Base-by-base conservation (phyloP, 2,329 filamentous ascomycete genomes). In the Fusarium sp. region DNA sequence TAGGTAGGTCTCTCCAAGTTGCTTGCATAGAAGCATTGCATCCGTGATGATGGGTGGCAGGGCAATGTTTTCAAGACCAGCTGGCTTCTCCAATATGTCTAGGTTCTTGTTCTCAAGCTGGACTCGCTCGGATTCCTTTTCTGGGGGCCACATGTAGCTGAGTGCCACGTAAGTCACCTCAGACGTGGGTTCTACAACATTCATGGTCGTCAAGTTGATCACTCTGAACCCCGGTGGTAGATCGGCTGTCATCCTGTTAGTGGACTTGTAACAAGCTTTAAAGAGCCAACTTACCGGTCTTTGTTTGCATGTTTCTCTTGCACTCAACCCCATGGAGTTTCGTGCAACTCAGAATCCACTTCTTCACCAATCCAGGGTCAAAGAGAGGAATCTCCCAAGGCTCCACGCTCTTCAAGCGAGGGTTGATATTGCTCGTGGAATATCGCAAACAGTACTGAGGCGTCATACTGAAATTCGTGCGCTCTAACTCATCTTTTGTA, bases 101-200 rank as follows among this genome's bases (percentile, higher is more conserved):
- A 4, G 5, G 3, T 31, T 41, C 7, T 13, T 30, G 2, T 34
- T 41, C 16, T 43, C 51, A 18, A 54, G 51, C 51, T 54, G 37
- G 6, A 54, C 27, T 18, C 51, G 23, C 39, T 54, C 51, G 7
- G 27, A 13, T 28, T 54, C 51, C 51, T 54, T 43, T 43, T 54
- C 51, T 0, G 37, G 37, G 1, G 51, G 51, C 51, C 51, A 54
- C 11, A 16, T 30, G 12, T 54, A 54, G 37, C 51, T 54, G 37
- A 54, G 36, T 9, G 37, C 27, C 16, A 54, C 51, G 2, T 41
- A 54, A 3, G 6, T 54, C n/a, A 54, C 16, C 9, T 23, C 23
- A 12, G 51, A 41, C 7, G 37, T 11, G 3, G 27, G 27, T 15
- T 23, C 15, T 30, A 41, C 51, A 1, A 54, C 51, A 41, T 43